Conservation (phyloP, 805 yeast genomes). For the Pichia deserticola region DNA sequence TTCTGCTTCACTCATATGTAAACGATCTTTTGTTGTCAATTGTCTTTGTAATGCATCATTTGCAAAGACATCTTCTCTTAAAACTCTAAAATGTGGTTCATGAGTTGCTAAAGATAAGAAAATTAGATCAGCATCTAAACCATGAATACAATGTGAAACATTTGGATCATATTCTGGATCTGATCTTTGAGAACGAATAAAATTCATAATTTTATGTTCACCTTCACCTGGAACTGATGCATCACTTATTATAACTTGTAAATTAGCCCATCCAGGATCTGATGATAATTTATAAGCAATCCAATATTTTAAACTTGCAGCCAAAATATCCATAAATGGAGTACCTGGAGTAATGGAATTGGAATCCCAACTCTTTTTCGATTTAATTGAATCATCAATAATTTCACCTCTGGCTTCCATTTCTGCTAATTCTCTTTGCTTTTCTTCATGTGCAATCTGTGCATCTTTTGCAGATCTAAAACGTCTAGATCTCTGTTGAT, state of each 20-base stretch:
- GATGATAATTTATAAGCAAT: slow-evolving; percentile 77
- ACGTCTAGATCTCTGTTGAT: slow-evolving; percentile 91
- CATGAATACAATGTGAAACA: slow-evolving; percentile 93
- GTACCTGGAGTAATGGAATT: slow-evolving; percentile 99
- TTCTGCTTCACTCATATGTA: slow-evolving; percentile 57
- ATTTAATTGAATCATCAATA: slow-evolving; percentile 68
- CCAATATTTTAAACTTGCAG: slow-evolving; percentile 82
- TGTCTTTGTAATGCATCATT: slow-evolving; percentile 44
- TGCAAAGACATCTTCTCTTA: slow-evolving; percentile 95
- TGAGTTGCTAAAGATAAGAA: slow-evolving; percentile 95
- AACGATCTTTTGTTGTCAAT: slow-evolving; percentile 39
- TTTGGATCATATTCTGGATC: slow-evolving; percentile 87
- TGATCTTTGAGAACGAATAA: slow-evolving; percentile 81
- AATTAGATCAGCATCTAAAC: slow-evolving; percentile 95
- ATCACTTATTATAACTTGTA: slow-evolving; percentile 88
- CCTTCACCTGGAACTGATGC: slow-evolving; percentile 99
- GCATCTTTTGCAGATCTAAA: slow-evolving; percentile 92
- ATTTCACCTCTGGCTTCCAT: slow-evolving; percentile 60
- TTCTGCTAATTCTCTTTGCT: slow-evolving; percentile 51
- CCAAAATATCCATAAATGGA: slow-evolving; percentile 90
- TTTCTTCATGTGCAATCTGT: slow-evolving; percentile 63
- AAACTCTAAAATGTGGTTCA: slow-evolving; percentile 90
- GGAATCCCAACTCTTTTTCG: slow-evolving; percentile 84
- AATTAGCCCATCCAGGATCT: slow-evolving; percentile 90
- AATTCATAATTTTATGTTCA: slow-evolving; percentile 96